These are phyloP conservation scores for Periconia digitata DNA, from an alignment of 2,329 filamentous ascomycete species.

Conservation along the genomic window DNA sequence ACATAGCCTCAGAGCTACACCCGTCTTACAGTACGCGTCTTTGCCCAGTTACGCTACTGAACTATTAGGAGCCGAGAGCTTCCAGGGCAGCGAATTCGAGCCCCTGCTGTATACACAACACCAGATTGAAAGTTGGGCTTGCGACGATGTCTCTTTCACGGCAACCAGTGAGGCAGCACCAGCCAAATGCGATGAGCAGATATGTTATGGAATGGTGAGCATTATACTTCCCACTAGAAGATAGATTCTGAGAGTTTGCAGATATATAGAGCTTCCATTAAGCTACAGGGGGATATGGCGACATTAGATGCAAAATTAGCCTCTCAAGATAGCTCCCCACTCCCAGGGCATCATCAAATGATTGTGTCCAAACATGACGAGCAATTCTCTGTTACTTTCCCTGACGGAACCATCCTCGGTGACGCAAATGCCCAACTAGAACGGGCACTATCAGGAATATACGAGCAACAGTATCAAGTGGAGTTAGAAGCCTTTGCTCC, in stretches of 20 bases:
- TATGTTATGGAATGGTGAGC: conserved; percentile 30
- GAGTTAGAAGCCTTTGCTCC: conserved; percentile 28
- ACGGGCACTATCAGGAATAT: conserved; percentile 16
- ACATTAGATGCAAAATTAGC: conserved; percentile 18
- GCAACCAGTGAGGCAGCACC: not conserved
- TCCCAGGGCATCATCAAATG: conserved; percentile 21
- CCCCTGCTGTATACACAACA: conserved; percentile 11
- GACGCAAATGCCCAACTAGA: conserved; percentile 24
- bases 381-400: conserved; percentile 17
- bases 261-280: conserved; percentile 21
- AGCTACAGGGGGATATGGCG: conserved; percentile 26
- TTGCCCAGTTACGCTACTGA: conserved; percentile 18
- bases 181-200: conserved; percentile 5
- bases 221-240: not conserved
- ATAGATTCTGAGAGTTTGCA: conserved; percentile 4
- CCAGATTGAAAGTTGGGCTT: conserved; percentile 21
- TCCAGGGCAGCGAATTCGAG: conserved; percentile 2
- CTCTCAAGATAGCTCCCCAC: conserved; percentile 3
- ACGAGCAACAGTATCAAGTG: conserved; percentile 13
- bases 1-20: conserved; percentile 7
- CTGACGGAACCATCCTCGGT: conserved; percentile 14
- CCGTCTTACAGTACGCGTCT: conserved; percentile 11
- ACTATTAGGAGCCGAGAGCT: conserved; percentile 7
- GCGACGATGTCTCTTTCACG: conserved; percentile 4
- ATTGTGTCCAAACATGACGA: conserved; percentile 9